Evolutionary conservation across 2,329 filamentous ascomycete genomes (phyloP).

Genomic region (Xylaria polymorpha): DNA sequence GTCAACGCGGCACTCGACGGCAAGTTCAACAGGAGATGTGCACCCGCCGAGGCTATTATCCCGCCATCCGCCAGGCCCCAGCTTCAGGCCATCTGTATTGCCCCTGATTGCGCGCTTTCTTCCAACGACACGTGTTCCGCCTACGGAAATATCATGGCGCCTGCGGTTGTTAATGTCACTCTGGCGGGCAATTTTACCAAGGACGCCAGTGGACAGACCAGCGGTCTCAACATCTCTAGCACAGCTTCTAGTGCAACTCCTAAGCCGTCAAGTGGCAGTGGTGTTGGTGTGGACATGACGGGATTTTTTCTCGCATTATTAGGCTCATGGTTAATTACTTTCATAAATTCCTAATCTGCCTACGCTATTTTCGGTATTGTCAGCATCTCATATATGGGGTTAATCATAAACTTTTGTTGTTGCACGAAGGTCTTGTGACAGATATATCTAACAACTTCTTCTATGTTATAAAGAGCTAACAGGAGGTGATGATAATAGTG

Average conservation of each 20-base stretch:
- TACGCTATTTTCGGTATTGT: too few relatives aligned
- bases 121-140: slow-evolving; percentile 16
- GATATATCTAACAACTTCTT: too few relatives aligned
- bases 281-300: background rate
- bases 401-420: too few relatives aligned
- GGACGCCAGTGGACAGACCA: slow-evolving; percentile 9
- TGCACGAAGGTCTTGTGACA: too few relatives aligned
- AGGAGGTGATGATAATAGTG: too few relatives aligned
- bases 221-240: slow-evolving; percentile 9
- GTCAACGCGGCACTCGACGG: slow-evolving; percentile 11
- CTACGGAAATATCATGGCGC: slow-evolving; percentile 2
- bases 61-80: slow-evolving; percentile 8
- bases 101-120: slow-evolving; percentile 11
- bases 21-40: slow-evolving; percentile 11
- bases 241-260: background rate
- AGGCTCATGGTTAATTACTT: background rate
- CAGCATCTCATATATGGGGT: too few relatives aligned
- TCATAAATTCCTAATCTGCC: background rate
- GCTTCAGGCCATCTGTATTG: slow-evolving; percentile 18
- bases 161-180: background rate
- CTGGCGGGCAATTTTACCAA: slow-evolving; percentile 20
- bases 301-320: background rate
- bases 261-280: background rate
- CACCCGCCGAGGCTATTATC: slow-evolving; percentile 16
- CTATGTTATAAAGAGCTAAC: too few relatives aligned